A percentile compares a stretch with the other conserved stretches of the same genome.
These are phyloP conservation scores for Aspergillus sp. DNA, from an alignment of 2,329 filamentous ascomycete species.

Conservation along the genomic window DNA sequence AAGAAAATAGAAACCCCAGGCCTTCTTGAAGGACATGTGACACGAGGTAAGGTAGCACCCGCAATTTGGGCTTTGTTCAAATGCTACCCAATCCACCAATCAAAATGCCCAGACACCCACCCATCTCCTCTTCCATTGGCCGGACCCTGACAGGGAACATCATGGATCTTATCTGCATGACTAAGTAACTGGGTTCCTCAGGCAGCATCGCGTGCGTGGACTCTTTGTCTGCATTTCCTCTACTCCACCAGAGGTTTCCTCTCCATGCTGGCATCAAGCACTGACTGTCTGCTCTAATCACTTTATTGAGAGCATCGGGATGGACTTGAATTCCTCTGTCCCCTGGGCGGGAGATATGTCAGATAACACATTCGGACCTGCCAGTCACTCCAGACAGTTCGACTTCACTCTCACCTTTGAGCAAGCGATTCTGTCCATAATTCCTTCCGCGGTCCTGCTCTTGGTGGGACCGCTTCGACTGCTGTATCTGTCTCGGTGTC, in stretches of 20 bases:
- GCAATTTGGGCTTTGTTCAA: too few relatives aligned
- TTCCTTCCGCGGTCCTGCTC: constrained; percentile 1
- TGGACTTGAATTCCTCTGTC: neutral
- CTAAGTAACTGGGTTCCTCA: too few relatives aligned
- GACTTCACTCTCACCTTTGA: constrained; percentile 7
- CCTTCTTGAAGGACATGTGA: too few relatives aligned
- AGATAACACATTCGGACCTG: neutral
- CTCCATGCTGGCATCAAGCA: neutral
- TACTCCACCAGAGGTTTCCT: neutral
- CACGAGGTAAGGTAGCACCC: too few relatives aligned
- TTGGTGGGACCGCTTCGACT: neutral
- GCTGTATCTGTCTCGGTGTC: neutral
- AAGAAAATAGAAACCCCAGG: too few relatives aligned
- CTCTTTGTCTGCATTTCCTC: neutral
- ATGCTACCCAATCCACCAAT: too few relatives aligned
- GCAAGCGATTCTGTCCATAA: constrained; percentile 4
- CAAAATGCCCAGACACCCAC: too few relatives aligned
- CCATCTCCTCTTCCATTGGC: too few relatives aligned
- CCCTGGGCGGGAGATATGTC: neutral
- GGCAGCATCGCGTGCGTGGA: too few relatives aligned
- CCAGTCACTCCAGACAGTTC: neutral
- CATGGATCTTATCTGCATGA: too few relatives aligned
- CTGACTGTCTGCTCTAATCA: neutral
- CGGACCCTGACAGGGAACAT: too few relatives aligned
- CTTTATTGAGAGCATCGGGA: neutral